These are phyloP conservation scores for Pseudonectria buxi DNA, from an alignment of 2,329 filamentous ascomycete genomes.

Conservation along the genomic window DNA sequence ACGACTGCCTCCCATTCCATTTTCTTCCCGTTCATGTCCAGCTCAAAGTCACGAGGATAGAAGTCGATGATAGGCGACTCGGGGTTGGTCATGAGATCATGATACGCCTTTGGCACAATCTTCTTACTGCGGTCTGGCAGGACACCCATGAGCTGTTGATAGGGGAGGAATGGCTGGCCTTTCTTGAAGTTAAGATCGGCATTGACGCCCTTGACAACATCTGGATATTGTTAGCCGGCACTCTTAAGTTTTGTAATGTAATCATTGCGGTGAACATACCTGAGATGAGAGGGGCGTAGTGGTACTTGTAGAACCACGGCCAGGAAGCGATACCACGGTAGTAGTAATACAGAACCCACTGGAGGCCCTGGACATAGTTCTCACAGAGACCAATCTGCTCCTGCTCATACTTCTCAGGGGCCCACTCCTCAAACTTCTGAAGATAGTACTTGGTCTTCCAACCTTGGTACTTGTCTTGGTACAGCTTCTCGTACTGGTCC, in stretches of 20 bases:
- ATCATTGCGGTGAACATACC: slow-evolving; percentile 37
- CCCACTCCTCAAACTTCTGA: slow-evolving; percentile 83
- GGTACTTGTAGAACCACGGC: slow-evolving; percentile 97
- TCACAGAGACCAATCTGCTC: slow-evolving; percentile 79
- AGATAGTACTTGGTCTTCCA: slow-evolving; percentile 96
- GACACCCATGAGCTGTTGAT: slow-evolving; percentile 96
- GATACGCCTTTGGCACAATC: slow-evolving; percentile 83
- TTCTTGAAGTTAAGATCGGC: slow-evolving; percentile 89
- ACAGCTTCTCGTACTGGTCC: slow-evolving; percentile 71
- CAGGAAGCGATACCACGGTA: slow-evolving; percentile 95
- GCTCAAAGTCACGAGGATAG: slow-evolving; percentile 91
- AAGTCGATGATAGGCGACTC: slow-evolving; percentile 95
- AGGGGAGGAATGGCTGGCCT: slow-evolving; percentile 90
- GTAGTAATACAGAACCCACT: slow-evolving; percentile 98
- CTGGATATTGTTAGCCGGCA: slow-evolving; percentile 36
- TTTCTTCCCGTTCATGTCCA: slow-evolving; percentile 99
- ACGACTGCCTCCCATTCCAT: slow-evolving; percentile 99
- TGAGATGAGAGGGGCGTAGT: slow-evolving; percentile 96
- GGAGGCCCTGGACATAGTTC: slow-evolving; percentile 94
- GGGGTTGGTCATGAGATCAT: slow-evolving; percentile 84
- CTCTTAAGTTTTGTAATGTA: slow-evolving; percentile 37
- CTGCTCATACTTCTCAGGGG: slow-evolving; percentile 63
- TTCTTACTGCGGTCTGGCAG: slow-evolving; percentile 94
- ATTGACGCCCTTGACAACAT: slow-evolving; percentile 80
- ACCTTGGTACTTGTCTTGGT: slow-evolving; percentile 78